Base-by-base conservation (phyloP, 1,139 yeast species). In the Wickerhamomyces sp. region DNA sequence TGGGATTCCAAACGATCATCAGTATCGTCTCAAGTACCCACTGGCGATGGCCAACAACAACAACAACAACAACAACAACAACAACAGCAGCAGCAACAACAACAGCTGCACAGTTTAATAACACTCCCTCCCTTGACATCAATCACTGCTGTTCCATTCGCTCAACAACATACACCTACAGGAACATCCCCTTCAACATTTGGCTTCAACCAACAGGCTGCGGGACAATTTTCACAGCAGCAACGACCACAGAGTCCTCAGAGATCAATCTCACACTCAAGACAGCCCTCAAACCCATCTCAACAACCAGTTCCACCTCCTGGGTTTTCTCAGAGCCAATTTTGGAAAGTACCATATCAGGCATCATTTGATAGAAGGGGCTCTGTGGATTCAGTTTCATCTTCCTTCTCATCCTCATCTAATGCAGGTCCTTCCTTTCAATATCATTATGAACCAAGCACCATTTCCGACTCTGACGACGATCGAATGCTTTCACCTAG, bases 401-500 rank as follows among this genome's bases (percentile, higher is more conserved):
- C 67, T 0, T 50, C 61, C 3, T 44, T 48, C 4, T 39, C 46
- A 13, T 28, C 40, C 0, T 47, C 51, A n/a, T 36, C 31, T 4
- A 30, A 18, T 34, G 17, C 38, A 16, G 39, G 30, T 25, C 36
- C 42, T 17, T 8, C 30, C 1, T 37, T 47, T 14, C 40, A 39
- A 9, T 46, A 38, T 18, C 39, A 52, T 19, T 46, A 51, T 25
- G 55, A 55, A 17, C 51, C 60, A 3, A 51, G 55, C 13, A 49
- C 51, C 42, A 55, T 40, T 1, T 61, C 67, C 1, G 70, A 66
- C 43, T 63, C 69, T 0, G 70, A 66, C 26, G 70, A 64, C 38
- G 68, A 64, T 16, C 12, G 37, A 6, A 42, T 34, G 14, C 39
- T 47, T 18, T 70, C 78, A 2, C 79, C 80, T 3, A 61, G 78